Evolutionary conservation across 1,139 yeast genomes (phyloP).

Genomic region (Suhomyces panamericanus): DNA sequence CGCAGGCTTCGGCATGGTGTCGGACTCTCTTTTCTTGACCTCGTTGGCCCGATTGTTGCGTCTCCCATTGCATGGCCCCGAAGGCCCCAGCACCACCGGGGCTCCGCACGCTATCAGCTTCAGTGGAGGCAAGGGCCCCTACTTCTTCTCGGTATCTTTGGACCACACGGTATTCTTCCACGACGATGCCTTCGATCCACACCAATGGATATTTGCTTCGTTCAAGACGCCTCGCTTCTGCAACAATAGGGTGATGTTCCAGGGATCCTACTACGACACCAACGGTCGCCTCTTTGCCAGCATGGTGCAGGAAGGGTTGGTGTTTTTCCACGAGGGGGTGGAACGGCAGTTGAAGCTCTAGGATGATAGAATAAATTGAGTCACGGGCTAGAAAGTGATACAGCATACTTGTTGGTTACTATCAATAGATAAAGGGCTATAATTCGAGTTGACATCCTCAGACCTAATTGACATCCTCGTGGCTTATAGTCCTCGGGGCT

Average conservation of each 20-base stretch:
- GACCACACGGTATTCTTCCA: slow-evolving; percentile 47
- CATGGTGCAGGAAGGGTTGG: slow-evolving; percentile 46
- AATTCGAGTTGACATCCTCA: no score
- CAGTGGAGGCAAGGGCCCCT: slow-evolving; percentile 23
- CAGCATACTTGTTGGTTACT: no score
- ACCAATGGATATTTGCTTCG: slow-evolving; percentile 39
- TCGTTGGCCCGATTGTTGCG: slow-evolving; percentile 32
- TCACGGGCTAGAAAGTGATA: no score
- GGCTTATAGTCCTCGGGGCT: no score
- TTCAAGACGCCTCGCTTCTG: slow-evolving; percentile 37
- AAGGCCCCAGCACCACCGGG: neutral
- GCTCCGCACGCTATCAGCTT: slow-evolving; percentile 11
- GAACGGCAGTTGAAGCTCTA: slow-evolving; percentile 34
- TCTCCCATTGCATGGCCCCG: slow-evolving; percentile 15
- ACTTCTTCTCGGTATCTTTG: slow-evolving; percentile 41
- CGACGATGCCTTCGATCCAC: slow-evolving; percentile 45
- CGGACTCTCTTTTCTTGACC: slow-evolving; percentile 39
- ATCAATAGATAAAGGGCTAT: no score
- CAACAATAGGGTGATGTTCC: slow-evolving; percentile 42
- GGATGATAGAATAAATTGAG: no score
- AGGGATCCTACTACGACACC: slow-evolving; percentile 36
- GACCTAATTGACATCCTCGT: no score
- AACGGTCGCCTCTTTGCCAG: slow-evolving; percentile 40
- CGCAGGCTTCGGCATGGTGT: slow-evolving; percentile 31
- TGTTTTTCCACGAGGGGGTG: slow-evolving; percentile 32